Base-by-base conservation (phyloP, 345 rosid species). In the Kernera saxatilis region DNA sequence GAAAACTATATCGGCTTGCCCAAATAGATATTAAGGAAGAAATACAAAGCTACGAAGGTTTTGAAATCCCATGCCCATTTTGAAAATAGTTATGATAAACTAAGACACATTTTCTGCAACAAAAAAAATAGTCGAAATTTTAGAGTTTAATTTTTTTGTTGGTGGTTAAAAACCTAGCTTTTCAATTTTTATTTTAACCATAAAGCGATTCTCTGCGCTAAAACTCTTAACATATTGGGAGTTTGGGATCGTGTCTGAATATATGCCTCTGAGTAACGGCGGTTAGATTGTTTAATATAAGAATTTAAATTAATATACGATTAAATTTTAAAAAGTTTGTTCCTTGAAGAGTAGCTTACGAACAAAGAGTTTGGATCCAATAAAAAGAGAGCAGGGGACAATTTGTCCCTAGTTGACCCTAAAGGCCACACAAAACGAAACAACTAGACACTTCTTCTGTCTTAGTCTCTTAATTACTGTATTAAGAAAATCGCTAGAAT, bases 401-500 rank as follows among this genome's bases (percentile, higher is more conserved):
- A 53, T 13, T 52, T 72, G 64, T 64, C 77, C 57, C 65, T 30
- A 72, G 64, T 64, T 64, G 41, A 43, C 49, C 26, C 49, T 44
- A 64, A 72, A 72, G 64, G 70, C 76, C 76, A 72, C 61, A 43
- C 53, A 33, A 53, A 63, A 64, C 46, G 46, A 52, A 52, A 64
- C 56, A 70, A 59, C 58, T 12, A 59, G 41, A 49, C 54, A 52
- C 70, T 49, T 70, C 14, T 41, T 53, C 56, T 54, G 55, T 61
- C 39, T 17, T 6, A 51, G 35, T 39, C 69, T 39, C 58, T 36
- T 12, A 51, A 35, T 44, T 44, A 56, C 17, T 19, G 21, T 36
- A 25, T 44, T 45, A 33, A 44, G 8, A 11, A 15, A 56, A 44
- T 48, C 46, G 0, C 10, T 69, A 45, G 37, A 25, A 10, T 55